Conservation (phyloP, 768 basidiomycete genomes). For the Pleurotus djamor region DNA sequence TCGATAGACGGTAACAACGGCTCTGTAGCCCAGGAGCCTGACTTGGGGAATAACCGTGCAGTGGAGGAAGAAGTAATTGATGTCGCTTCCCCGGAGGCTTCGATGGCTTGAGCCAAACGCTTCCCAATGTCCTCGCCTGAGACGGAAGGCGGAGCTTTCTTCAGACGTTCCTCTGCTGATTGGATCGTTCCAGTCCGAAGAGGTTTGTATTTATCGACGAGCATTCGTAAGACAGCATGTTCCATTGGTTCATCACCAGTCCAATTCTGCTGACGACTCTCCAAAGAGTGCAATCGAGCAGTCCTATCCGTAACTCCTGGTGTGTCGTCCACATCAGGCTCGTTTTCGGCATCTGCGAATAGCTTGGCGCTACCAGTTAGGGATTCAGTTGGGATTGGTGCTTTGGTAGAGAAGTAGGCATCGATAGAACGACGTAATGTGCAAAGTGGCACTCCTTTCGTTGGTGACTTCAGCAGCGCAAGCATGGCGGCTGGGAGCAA, state of each 20-base stretch:
- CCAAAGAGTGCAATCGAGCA: constrained; percentile 21
- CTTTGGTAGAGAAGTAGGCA: background rate
- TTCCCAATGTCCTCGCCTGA: constrained; percentile 8
- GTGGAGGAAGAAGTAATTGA: background rate
- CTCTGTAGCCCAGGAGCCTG: constrained; percentile 45
- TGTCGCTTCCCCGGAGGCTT: constrained; percentile 1
- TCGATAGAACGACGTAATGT: background rate
- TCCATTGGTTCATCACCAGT: constrained; percentile 70
- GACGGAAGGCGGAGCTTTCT: constrained; percentile 40
- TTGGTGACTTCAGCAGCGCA: background rate
- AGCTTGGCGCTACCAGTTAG: constrained; percentile 53
- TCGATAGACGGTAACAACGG: constrained; percentile 53
- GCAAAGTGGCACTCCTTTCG: background rate
- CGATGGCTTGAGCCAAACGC: background rate
- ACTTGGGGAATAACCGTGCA: constrained; percentile 5
- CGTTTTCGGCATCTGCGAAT: constrained; percentile 59
- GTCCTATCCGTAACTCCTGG: constrained; percentile 11
- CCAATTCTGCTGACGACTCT: constrained; percentile 66
- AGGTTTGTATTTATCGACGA: constrained; percentile 86
- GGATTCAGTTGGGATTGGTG: constrained; percentile 39
- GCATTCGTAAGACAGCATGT: constrained; percentile 78
- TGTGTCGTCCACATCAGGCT: constrained; percentile 36
- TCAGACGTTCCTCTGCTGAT: constrained; percentile 68
- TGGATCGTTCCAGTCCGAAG: constrained; percentile 57
- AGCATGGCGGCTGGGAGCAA: background rate